phyloP scores from a whole-genome alignment of 2,329 filamentous ascomycete species.

The Furcasterigmium furcatum region DNA sequence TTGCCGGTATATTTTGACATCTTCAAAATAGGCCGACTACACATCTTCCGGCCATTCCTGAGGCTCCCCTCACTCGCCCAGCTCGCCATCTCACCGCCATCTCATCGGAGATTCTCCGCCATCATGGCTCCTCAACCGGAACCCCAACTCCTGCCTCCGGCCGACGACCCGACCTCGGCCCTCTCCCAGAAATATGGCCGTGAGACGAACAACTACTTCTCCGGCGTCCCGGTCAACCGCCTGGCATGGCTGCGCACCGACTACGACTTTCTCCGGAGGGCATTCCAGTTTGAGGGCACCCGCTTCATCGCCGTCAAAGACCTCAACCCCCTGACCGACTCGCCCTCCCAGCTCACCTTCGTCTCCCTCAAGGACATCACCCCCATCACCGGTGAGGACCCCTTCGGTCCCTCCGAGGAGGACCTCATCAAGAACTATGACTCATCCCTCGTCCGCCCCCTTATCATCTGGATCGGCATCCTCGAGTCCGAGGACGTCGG shows the following conservation, averaged over 20 bases:
- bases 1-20: too few species aligned
- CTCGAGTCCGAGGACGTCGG: conserved; percentile 56
- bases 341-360: conserved; percentile 57
- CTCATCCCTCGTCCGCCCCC: conserved; percentile 62
- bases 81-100: not conserved
- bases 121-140: conserved; percentile 20
- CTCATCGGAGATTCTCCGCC: not conserved
- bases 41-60: not conserved
- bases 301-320: conserved; percentile 77
- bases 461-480: conserved; percentile 81
- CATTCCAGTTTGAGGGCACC: conserved; percentile 62
- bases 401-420: conserved; percentile 69
- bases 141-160: conserved; percentile 39
- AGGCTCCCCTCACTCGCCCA: not conserved
- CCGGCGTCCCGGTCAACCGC: conserved; percentile 73
- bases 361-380: conserved; percentile 67
- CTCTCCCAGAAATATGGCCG: conserved; percentile 74
- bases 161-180: conserved; percentile 57
- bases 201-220: conserved; percentile 82
- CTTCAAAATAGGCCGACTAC: not conserved
- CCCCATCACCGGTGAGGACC: conserved; percentile 66
- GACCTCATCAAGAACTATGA: conserved; percentile 72
- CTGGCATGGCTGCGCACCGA: conserved; percentile 75
- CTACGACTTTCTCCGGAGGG: conserved; percentile 64
- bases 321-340: conserved; percentile 66